Evolutionary conservation across 768 basidiomycete species (phyloP).

Genomic region (Hypholoma fasciculare): DNA sequence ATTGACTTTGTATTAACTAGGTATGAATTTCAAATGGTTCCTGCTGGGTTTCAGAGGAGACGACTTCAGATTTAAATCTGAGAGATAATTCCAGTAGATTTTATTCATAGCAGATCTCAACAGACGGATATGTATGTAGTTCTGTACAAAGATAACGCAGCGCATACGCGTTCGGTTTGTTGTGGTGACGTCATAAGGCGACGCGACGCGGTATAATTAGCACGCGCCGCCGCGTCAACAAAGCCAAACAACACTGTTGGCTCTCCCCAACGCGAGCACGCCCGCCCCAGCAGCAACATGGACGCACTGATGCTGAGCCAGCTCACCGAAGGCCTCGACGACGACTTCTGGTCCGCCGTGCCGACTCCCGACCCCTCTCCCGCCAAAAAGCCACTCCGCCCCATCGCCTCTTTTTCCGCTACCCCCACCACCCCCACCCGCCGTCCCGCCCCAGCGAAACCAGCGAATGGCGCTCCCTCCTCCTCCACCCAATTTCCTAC

Average conservation of each 20-base stretch:
- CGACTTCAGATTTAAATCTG: too few relatives aligned
- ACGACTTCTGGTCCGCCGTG: constrained; percentile 45
- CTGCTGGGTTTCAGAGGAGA: too few relatives aligned
- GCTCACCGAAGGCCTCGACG: constrained; percentile 49
- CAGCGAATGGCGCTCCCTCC: neutral
- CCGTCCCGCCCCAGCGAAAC: neutral
- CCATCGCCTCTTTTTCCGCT: constrained; percentile 19
- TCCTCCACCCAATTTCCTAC: constrained; percentile 24
- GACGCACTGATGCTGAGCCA: constrained; percentile 48
- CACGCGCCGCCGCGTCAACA: constrained; percentile 10
- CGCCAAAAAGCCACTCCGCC: constrained; percentile 14
- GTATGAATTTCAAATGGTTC: too few relatives aligned
- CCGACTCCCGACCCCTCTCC: constrained; percentile 38
- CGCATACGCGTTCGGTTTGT: constrained; percentile 30
- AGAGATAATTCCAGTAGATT: too few relatives aligned
- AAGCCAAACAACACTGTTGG: constrained; percentile 3
- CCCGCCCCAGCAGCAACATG: constrained; percentile 16
- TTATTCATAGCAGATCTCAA: too few relatives aligned
- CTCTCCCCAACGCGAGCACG: neutral
- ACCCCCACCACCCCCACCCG: neutral
- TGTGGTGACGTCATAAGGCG: constrained; percentile 13
- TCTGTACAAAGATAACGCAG: too few relatives aligned
- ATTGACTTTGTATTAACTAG: too few relatives aligned
- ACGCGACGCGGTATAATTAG: neutral
- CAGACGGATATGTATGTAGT: too few relatives aligned